Evolutionary conservation across 352 stramenopile species (phyloP).

Genomic region (Phytopythium litorale): DNA sequence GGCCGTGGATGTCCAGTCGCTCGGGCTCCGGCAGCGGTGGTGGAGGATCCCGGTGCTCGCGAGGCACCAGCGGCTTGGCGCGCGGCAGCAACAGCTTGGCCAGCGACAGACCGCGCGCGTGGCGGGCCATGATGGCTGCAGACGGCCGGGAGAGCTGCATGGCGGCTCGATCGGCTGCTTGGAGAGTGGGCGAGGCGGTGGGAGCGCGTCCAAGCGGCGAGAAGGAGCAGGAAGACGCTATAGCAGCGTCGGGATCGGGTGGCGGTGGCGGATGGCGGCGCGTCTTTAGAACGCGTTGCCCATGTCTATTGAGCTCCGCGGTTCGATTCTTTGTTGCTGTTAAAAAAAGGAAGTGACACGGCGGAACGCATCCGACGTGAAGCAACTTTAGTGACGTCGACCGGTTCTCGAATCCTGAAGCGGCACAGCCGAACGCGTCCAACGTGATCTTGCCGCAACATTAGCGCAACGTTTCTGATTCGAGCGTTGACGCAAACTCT

Average conservation of each 20-base stretch:
- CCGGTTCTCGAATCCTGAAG: not conserved
- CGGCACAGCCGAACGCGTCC: slow-evolving; percentile 1
- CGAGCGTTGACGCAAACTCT: not conserved
- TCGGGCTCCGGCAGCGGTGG: slow-evolving; percentile 24
- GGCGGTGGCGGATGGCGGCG: not conserved
- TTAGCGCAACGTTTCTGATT: slow-evolving; percentile 4
- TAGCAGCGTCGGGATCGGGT: slow-evolving; percentile 4
- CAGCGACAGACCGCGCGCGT: slow-evolving; percentile 1
- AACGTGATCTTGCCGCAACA: not conserved
- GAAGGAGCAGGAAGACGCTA: not conserved
- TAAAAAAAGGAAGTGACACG: not conserved
- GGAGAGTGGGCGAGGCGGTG: not conserved
- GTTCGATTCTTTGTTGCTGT: not conserved
- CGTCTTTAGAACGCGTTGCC: not conserved
- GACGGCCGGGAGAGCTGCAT: not conserved
- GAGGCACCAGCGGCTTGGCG: slow-evolving; percentile 4
- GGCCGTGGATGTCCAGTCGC: slow-evolving; percentile 22
- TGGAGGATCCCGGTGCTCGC: slow-evolving; percentile 11
- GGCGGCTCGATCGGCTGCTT: not conserved
- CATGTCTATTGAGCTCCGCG: not conserved
- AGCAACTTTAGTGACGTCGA: slow-evolving; percentile 1
- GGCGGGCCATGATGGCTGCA: not conserved
- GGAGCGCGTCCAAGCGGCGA: not conserved
- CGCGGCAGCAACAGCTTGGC: slow-evolving; percentile 5
- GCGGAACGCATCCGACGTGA: not conserved